Conservation (phyloP, 768 basidiomycete genomes). For the Mycena sanguinolenta region DNA sequence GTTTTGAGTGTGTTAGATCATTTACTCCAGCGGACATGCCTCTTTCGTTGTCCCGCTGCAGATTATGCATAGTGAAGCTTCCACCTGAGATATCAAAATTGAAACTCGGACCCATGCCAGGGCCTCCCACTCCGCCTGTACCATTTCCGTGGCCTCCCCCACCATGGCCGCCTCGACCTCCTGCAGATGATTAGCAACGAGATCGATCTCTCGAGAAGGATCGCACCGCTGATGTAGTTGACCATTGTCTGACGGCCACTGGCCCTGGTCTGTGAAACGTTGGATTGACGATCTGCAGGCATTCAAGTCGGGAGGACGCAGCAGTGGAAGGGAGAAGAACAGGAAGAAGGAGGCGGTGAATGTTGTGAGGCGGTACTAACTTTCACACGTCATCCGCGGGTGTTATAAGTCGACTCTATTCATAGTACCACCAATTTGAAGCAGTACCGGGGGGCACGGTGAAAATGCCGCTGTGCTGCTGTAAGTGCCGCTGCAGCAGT, state of each 20-base stretch:
- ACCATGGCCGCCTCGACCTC: not conserved
- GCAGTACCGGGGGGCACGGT: too few relatives aligned
- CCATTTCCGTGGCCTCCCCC: not conserved
- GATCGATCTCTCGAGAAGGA: not conserved
- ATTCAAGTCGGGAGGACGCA: not conserved
- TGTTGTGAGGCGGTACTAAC: too few relatives aligned
- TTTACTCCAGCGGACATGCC: not conserved
- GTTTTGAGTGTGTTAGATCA: not conserved
- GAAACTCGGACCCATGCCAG: not conserved
- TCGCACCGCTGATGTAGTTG: not conserved
- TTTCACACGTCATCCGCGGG: too few relatives aligned
- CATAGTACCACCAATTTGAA: too few relatives aligned
- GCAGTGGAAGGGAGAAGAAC: not conserved
- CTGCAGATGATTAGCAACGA: not conserved
- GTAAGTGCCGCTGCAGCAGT: too few relatives aligned
- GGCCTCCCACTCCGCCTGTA: not conserved
- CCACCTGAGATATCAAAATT: too few relatives aligned
- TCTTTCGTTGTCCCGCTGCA: too few relatives aligned
- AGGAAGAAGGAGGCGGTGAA: not conserved
- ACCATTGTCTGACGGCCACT: not conserved
- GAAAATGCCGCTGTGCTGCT: too few relatives aligned
- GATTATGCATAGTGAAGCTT: too few relatives aligned
- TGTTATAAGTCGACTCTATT: too few relatives aligned
- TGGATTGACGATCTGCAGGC: not conserved
- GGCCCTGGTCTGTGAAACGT: not conserved